A percentile compares a stretch with the other conserved stretches of the same genome.
phyloP scores from a whole-genome alignment of 1,284 basidiomycete species.

The Microbotryum silenes-acaulis region DNA sequence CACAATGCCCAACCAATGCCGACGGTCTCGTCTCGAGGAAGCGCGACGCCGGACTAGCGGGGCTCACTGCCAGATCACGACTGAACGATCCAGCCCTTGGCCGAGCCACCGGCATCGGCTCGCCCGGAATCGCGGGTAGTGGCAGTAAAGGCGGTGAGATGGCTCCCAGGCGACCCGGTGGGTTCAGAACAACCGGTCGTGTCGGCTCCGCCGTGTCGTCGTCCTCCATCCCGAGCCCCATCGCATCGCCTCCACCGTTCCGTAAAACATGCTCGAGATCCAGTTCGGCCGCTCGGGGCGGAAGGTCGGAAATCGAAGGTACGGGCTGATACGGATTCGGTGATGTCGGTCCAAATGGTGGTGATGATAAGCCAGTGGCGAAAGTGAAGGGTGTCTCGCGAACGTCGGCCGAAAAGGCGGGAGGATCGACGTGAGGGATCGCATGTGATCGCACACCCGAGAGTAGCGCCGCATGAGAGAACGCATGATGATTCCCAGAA shows the following conservation, averaged over 20 bases:
- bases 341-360: slow-evolving; percentile 11
- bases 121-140: background rate
- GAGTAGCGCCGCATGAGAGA: slow-evolving; percentile 24
- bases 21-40: slow-evolving; percentile 11
- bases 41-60: slow-evolving; percentile 7
- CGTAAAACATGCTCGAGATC: background rate
- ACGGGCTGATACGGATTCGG: background rate
- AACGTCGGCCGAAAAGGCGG: background rate
- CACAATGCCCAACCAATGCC: background rate
- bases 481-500: background rate
- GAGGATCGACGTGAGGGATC: slow-evolving; percentile 20
- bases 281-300: background rate
- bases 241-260: background rate
- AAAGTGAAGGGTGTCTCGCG: background rate
- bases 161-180: background rate
- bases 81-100: slow-evolving; percentile 4
- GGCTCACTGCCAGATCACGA: background rate
- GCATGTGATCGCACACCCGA: slow-evolving; percentile 25
- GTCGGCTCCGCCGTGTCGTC: background rate
- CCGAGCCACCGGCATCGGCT: background rate
- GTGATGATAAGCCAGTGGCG: background rate
- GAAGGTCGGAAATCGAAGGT: background rate
- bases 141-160: slow-evolving; percentile 7
- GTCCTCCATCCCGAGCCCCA: background rate
- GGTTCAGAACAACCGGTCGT: background rate